These are phyloP conservation scores for Phaffomyces antillensis DNA, from an alignment of 805 yeast species.

Conservation along the genomic window DNA sequence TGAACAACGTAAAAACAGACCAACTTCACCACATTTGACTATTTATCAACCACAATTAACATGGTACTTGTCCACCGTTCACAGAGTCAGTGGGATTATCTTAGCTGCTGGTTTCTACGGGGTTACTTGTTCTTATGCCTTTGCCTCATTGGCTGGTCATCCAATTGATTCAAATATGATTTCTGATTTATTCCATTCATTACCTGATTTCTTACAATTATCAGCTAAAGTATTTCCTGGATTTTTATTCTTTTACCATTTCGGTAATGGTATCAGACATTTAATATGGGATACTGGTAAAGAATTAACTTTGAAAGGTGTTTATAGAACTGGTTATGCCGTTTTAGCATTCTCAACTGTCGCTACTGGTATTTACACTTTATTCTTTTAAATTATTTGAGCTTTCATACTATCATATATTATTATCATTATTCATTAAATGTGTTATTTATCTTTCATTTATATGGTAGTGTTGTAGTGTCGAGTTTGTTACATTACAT, in stretches of 20 bases:
- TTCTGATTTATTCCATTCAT: conserved; percentile 35
- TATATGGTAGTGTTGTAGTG: no score
- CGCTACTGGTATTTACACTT: conserved; percentile 44
- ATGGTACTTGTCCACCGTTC: conserved; percentile 70
- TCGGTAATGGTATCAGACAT: conserved; percentile 86
- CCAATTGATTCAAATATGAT: conserved; percentile 28
- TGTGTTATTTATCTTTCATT: no score
- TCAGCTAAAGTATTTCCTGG: conserved; percentile 64
- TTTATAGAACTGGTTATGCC: conserved; percentile 83
- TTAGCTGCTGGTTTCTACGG: conserved; percentile 76
- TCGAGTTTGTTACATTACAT: no score
- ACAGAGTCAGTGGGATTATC: conserved; percentile 83
- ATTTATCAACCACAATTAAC: conserved; percentile 92
- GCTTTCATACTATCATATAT: no score
- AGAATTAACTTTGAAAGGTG: conserved; percentile 77
- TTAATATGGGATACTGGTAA: conserved; percentile 87
- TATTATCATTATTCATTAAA: no score
- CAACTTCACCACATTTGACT: conserved; percentile 81
- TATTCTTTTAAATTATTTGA: conserved; percentile 4
- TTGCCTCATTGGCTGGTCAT: conserved; percentile 55
- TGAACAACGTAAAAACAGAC: conserved; percentile 82
- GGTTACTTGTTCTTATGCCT: conserved; percentile 69
- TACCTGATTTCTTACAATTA: conserved; percentile 58
- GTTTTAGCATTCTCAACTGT: conserved; percentile 59
- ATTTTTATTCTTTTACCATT: conserved; percentile 83